phyloP scores from a whole-genome alignment of 2,329 filamentous ascomycete genomes.

The Aureobasidium leucospermi region DNA sequence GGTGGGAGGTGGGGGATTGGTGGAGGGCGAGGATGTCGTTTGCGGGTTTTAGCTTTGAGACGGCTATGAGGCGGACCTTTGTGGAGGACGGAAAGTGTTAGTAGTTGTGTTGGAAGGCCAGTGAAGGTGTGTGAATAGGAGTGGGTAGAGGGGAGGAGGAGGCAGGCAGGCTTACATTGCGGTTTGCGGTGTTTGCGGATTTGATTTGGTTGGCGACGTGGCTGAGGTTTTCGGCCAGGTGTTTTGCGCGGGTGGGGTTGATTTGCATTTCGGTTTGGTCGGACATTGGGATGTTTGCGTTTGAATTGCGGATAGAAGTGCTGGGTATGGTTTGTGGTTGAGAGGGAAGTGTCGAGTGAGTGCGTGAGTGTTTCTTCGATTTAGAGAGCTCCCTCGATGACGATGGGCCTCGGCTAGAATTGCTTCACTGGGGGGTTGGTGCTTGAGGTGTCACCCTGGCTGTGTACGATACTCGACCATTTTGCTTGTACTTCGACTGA shows the following conservation, averaged over 20 bases:
- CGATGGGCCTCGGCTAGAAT: background rate
- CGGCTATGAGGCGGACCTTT: constrained; percentile 79
- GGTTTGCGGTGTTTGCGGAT: constrained; percentile 28
- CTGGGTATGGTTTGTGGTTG: background rate
- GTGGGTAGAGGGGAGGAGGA: background rate
- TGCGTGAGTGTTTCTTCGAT: background rate
- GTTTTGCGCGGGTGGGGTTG: constrained; percentile 38
- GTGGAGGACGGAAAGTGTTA: background rate
- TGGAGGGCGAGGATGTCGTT: constrained; percentile 85
- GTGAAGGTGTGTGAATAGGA: too few species aligned
- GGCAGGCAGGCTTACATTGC: constrained; percentile 21
- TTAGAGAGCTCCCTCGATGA: background rate
- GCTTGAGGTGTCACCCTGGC: background rate
- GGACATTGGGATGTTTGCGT: background rate
- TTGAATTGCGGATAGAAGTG: background rate
- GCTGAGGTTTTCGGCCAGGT: constrained; percentile 38
- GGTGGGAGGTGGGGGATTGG: constrained; percentile 44
- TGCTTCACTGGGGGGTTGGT: background rate
- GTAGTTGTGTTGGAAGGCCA: background rate
- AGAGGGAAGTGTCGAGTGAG: background rate
- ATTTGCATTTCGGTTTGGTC: constrained; percentile 24
- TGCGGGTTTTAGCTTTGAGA: constrained; percentile 92
- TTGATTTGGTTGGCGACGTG: constrained; percentile 35
- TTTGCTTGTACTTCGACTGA: too few species aligned
- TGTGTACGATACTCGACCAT: too few species aligned